Evolutionary conservation across 106 monocot genomes (phyloP).

Genomic region (Cymbidium sinense): DNA sequence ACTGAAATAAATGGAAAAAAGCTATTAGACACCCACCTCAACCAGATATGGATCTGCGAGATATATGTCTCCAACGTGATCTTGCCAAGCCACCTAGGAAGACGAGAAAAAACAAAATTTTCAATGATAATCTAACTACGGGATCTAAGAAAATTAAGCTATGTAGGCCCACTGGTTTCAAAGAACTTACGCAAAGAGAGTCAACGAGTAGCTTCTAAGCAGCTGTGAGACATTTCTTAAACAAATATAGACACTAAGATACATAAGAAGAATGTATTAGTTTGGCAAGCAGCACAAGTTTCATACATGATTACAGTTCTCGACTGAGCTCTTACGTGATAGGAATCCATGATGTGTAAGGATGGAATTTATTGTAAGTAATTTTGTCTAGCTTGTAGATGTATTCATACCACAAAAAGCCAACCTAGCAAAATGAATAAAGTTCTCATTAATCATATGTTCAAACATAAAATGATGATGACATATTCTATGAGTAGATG

Average conservation of each 20-base stretch:
- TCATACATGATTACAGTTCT: neutral
- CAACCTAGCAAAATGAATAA: slow-evolving; percentile 40
- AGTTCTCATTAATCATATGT: neutral
- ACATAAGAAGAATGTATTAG: slow-evolving; percentile 5
- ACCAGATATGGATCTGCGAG: slow-evolving; percentile 61
- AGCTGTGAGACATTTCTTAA: slow-evolving; percentile 79
- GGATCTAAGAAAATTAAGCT: neutral
- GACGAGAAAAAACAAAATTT: neutral
- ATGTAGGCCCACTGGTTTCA: neutral
- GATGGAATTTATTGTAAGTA: slow-evolving; percentile 91
- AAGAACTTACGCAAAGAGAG: slow-evolving; percentile 82
- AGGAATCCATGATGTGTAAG: slow-evolving; percentile 99
- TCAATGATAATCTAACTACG: neutral
- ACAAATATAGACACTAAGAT: slow-evolving; percentile 83
- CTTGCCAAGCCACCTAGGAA: slow-evolving; percentile 58
- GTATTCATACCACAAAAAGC: slow-evolving; percentile 84
- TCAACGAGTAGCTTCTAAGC: slow-evolving; percentile 65
- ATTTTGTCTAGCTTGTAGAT: slow-evolving; percentile 92
- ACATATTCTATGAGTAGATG: neutral
- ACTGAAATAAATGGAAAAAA: neutral
- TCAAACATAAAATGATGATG: neutral
- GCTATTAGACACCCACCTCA: slow-evolving; percentile 21
- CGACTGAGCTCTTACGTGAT: slow-evolving; percentile 62
- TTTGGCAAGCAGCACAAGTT: neutral
- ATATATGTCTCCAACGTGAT: slow-evolving; percentile 71